Conservation (phyloP, 768 basidiomycete species). For the Auricularia sp. region DNA sequence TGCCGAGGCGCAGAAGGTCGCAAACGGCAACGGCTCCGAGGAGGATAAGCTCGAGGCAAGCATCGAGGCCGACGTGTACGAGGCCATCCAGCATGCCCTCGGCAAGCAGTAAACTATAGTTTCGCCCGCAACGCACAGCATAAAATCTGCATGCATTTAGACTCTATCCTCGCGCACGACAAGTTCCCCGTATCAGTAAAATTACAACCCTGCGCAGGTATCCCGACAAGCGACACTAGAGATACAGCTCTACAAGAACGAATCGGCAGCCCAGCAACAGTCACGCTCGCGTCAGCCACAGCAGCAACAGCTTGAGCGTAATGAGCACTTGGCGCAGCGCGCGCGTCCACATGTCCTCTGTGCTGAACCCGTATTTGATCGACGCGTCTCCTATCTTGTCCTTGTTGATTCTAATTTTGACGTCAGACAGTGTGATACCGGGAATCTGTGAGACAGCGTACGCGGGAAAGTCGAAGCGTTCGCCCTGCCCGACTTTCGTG, state of each 20-base stretch:
- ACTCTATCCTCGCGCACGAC: no score
- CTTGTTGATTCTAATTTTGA: slow-evolving; percentile 57
- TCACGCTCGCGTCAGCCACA: slow-evolving; percentile 51
- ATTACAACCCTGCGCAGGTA: no score
- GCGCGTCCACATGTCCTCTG: slow-evolving; percentile 93
- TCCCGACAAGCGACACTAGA: no score
- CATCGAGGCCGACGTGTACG: slow-evolving; percentile 94
- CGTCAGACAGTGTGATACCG: background rate
- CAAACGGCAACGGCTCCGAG: slow-evolving; percentile 76
- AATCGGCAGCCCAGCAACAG: no score
- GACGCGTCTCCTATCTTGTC: slow-evolving; percentile 95
- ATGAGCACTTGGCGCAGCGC: slow-evolving; percentile 85
- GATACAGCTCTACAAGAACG: no score
- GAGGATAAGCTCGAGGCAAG: slow-evolving; percentile 88
- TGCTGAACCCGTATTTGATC: slow-evolving; percentile 87
- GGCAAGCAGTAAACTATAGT: slow-evolving; percentile 28
- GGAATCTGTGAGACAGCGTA: background rate
- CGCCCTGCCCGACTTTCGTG: slow-evolving; percentile 24
- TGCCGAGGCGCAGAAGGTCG: slow-evolving; percentile 76
- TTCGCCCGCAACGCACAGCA: background rate
- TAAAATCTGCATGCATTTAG: no score
- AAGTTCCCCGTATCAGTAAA: no score
- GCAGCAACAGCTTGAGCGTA: slow-evolving; percentile 78
- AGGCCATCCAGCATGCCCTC: slow-evolving; percentile 84
- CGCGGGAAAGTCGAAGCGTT: slow-evolving; percentile 7